Evolutionary conservation across 2,329 filamentous ascomycete genomes (phyloP).

Genomic region (Calonectria naviculata): DNA sequence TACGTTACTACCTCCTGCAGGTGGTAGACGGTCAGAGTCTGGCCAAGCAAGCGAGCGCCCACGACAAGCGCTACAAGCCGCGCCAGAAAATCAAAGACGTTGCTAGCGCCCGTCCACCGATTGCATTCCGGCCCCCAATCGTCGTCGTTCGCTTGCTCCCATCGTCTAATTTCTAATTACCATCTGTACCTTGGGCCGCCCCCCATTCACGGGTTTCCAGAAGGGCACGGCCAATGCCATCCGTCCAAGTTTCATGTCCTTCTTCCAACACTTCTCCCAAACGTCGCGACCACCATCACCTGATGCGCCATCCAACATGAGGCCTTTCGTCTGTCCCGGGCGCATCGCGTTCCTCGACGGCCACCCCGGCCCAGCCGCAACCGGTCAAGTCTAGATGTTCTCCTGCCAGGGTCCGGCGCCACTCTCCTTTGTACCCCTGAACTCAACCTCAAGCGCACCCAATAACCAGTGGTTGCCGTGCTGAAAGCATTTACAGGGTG

Average conservation of each 20-base stretch:
- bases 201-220: not conserved
- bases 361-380: slow-evolving; percentile 28
- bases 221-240: not conserved
- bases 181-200: not conserved
- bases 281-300: slow-evolving; percentile 10
- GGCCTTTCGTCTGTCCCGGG: slow-evolving; percentile 18
- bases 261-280: not conserved
- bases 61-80: slow-evolving; percentile 17
- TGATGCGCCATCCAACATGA: slow-evolving; percentile 26
- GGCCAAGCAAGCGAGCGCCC: slow-evolving; percentile 13
- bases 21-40: slow-evolving; percentile 1
- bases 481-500: slow-evolving; percentile 6
- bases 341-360: slow-evolving; percentile 8
- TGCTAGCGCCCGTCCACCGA: slow-evolving; percentile 20
- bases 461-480: slow-evolving; percentile 21
- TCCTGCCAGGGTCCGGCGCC: slow-evolving; percentile 31
- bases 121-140: slow-evolving; percentile 13
- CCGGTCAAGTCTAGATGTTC: slow-evolving; percentile 30
- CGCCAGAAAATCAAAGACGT: slow-evolving; percentile 17
- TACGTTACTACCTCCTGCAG: not conserved
- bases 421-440: slow-evolving; percentile 28
- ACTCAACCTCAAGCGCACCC: slow-evolving; percentile 5
- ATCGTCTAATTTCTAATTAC: not conserved
- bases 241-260: not conserved
- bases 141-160: not conserved